These are phyloP conservation scores for Fusarium mangiferae DNA, from an alignment of 2,329 filamentous ascomycete genomes.

Conservation along the genomic window DNA sequence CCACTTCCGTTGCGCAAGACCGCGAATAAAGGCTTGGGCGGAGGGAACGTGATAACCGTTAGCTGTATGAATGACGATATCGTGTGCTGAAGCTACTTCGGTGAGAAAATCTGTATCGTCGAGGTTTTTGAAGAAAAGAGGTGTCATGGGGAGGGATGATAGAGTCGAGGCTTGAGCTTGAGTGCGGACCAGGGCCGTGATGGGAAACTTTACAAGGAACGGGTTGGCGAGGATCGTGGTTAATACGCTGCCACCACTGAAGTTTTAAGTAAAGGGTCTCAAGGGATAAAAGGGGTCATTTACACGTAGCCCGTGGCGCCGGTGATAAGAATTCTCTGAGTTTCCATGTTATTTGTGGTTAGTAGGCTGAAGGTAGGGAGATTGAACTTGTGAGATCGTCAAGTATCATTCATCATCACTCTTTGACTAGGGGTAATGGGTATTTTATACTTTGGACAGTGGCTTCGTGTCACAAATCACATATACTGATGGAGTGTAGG, in stretches of 20 bases:
- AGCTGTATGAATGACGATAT: conserved; percentile 6
- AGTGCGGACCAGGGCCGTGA: not conserved
- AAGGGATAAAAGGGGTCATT: fast-evolving
- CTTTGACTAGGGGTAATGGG: fast-evolving
- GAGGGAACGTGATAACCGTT: not conserved
- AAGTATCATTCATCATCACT: fast-evolving
- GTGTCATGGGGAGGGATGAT: too few relatives aligned
- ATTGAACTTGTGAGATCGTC: not conserved
- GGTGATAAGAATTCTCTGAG: conserved; percentile 1
- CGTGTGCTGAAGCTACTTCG: not conserved
- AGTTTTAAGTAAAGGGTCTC: not conserved
- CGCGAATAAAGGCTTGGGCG: not conserved
- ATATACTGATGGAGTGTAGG: not conserved
- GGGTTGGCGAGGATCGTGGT: not conserved
- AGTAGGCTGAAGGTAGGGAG: too few relatives aligned
- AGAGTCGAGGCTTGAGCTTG: not conserved
- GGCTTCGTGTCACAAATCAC: too few relatives aligned
- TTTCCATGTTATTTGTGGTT: not conserved
- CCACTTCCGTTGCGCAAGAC: not conserved
- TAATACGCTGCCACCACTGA: conserved; percentile 7
- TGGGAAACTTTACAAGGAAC: not conserved
- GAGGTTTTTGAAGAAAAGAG: not conserved
- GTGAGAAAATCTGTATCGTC: not conserved
- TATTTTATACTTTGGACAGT: not conserved
- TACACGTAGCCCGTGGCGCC: conserved; percentile 18